These are phyloP conservation scores for Sphaerobolus stellatus DNA, from an alignment of 1,284 basidiomycete species.

Conservation along the genomic window DNA sequence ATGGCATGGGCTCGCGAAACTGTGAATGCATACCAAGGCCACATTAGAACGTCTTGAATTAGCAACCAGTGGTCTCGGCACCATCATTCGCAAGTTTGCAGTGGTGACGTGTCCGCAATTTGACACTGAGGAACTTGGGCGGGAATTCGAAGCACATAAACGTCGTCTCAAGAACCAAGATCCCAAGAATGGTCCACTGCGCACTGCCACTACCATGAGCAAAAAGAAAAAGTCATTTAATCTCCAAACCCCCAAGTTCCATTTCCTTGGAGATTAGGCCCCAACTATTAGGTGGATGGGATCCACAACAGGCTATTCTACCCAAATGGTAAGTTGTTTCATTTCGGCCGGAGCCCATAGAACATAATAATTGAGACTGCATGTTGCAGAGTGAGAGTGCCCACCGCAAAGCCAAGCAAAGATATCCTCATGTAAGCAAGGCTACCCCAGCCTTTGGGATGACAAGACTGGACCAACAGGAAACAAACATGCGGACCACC, in stretches of 20 bases:
- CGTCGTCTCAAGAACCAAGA: too few species aligned
- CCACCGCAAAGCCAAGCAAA: too few species aligned
- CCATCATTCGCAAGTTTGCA: slow-evolving; percentile 17
- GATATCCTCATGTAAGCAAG: too few species aligned
- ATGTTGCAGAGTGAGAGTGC: too few species aligned
- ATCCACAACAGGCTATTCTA: slow-evolving; percentile 27
- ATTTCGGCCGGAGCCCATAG: too few species aligned
- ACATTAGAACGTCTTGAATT: slow-evolving; percentile 19
- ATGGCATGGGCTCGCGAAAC: slow-evolving; percentile 32
- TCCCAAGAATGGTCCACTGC: too few species aligned
- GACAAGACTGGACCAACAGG: too few species aligned
- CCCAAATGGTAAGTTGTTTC: slow-evolving; percentile 29
- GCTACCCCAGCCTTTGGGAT: too few species aligned
- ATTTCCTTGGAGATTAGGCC: slow-evolving; percentile 36
- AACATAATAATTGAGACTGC: neutral
- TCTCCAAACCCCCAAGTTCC: slow-evolving; percentile 30
- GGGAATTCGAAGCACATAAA: too few species aligned
- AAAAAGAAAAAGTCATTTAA: slow-evolving; percentile 13
- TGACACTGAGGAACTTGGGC: too few species aligned
- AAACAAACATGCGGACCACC: too few species aligned
- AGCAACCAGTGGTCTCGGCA: slow-evolving; percentile 20
- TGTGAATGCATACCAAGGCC: slow-evolving; percentile 29
- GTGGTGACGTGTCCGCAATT: slow-evolving; percentile 18
- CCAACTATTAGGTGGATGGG: slow-evolving; percentile 31
- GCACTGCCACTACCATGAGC: neutral